These are phyloP conservation scores for Paramecium primaurelia DNA, from an alignment of 73 alveolate species.

Conservation along the genomic window DNA sequence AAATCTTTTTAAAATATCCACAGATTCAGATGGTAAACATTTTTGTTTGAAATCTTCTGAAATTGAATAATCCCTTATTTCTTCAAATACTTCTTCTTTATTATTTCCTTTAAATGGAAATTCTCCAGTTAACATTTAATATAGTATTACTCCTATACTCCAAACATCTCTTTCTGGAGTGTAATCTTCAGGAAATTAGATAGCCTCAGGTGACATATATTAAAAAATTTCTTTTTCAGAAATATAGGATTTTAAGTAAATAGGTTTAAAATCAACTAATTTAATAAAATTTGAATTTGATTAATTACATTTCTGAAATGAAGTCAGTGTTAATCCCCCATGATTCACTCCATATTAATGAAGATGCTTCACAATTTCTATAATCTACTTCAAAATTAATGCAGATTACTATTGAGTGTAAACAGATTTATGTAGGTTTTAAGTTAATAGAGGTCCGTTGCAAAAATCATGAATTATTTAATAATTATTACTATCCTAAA, in stretches of 20 bases:
- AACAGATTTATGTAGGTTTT: background rate
- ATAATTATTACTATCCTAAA: background rate
- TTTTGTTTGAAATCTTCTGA: background rate
- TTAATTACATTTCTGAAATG: background rate
- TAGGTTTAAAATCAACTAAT: background rate
- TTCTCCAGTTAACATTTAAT: constrained; percentile 53
- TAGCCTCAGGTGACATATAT: background rate
- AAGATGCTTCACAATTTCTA: background rate
- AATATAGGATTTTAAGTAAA: background rate
- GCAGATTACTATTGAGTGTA: background rate
- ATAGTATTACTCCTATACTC: constrained; percentile 64
- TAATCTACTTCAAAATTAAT: background rate
- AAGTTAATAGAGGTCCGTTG: background rate
- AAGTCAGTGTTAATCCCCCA: background rate
- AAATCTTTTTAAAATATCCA: background rate
- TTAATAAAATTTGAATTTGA: background rate
- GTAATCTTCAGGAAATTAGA: background rate
- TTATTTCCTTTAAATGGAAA: constrained; percentile 61
- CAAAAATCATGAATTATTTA: background rate
- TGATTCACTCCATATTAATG: background rate
- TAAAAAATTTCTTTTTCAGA: background rate
- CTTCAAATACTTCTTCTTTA: background rate
- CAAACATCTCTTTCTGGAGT: constrained; percentile 55
- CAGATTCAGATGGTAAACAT: background rate
- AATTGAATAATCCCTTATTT: background rate